Evolutionary conservation across 2,329 filamentous ascomycete species (phyloP).

Genomic region (Diaporthe aspalathi): DNA sequence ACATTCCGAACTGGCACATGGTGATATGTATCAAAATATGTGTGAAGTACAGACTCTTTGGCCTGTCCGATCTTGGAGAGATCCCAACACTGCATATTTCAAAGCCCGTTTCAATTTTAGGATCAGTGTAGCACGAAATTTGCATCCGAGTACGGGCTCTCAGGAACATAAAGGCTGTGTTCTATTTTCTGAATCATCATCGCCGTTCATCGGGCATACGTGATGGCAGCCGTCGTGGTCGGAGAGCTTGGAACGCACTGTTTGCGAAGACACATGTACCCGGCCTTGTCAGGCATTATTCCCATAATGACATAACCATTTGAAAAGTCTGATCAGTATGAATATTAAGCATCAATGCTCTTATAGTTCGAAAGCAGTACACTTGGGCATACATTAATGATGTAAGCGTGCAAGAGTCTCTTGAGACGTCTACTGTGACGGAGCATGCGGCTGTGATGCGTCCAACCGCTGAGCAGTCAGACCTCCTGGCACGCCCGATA

Average conservation of each 20-base stretch:
- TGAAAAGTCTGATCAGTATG: slow-evolving; percentile 1
- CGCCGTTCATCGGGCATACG: background rate
- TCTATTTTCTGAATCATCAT: too few species aligned
- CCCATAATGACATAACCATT: background rate
- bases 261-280: background rate
- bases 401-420: background rate
- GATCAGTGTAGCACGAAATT: background rate
- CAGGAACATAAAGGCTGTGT: background rate
- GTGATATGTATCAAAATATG: slow-evolving; percentile 31
- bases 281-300: slow-evolving; percentile 2
- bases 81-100: background rate
- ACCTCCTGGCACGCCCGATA: background rate
- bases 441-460: slow-evolving; percentile 19
- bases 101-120: background rate
- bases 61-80: background rate
- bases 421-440: slow-evolving; percentile 21
- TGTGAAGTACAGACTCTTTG: slow-evolving; percentile 8
- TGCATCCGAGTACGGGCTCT: background rate
- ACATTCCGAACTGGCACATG: slow-evolving; percentile 39
- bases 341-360: slow-evolving; percentile 3
- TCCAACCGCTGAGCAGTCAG: slow-evolving; percentile 8
- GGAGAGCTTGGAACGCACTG: background rate
- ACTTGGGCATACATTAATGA: background rate
- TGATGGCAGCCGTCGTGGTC: background rate
- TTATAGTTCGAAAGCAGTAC: background rate